Evolutionary conservation across 768 basidiomycete genomes (phyloP), one percentile per base, ranked within the genome.

Genomic region (Kwoniella mangroviensis): DNA sequence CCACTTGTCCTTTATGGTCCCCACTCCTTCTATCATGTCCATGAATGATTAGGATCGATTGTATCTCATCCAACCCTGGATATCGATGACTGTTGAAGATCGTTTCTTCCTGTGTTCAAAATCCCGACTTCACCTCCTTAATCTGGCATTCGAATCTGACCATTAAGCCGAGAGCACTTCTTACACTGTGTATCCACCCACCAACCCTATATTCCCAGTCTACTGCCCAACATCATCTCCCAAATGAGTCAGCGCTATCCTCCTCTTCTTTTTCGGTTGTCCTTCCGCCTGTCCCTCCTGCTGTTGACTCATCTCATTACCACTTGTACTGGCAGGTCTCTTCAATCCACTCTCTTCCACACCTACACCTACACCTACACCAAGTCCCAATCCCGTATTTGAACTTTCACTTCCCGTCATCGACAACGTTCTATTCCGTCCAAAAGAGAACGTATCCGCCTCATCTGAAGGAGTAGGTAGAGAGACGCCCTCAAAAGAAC

Each of bases 201-300:
- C 34, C 34, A 7, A 34, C n/a, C 34, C 24, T 49, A 4, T 15
- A 15, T 9, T 19, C 28, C 45, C 1, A 34, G 1, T 21, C 34
- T 57, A 61, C 49, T 51, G 45, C 13, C 34, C 52, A 34, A 34
- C 34, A 42, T 67, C 70, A 22, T 61, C 70, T 0, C 69, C 74
- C 12, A 81, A 28, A 69, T 81, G 77, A 24, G 76, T 79, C 73
- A 81, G 69, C 19, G 71, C 74, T 10, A 81, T 65, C 40, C 79
- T 67, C 49, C 80, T 71, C 69, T 81, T 81, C 72, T 82, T 82
- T 69, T 81, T 81, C 21, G 79, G 75, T 24, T 57, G 69, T 52
- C 67, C 71, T 34, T 42, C 67, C n/a, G n/a, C 67, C 56, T 65
- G 43, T 45, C 9, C 43, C 55, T 58, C 43, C 58, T 26, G 45